Evolutionary conservation across 441 rosid genomes (phyloP).

Genomic region (Pelargonium cotyledonis): DNA sequence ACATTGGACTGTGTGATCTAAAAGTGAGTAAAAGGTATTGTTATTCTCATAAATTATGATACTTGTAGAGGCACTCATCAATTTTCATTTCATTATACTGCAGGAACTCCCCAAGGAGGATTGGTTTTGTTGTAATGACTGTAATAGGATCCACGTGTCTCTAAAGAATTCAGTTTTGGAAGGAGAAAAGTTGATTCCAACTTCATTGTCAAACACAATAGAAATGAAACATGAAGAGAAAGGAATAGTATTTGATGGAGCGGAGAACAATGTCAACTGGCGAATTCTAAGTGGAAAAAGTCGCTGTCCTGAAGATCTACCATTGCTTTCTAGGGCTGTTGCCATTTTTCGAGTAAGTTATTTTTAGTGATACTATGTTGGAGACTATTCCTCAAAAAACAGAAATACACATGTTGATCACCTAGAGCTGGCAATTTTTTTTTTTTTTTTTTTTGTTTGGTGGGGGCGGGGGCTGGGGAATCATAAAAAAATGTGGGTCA

Average conservation of each 20-base stretch:
- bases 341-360: constrained; percentile 81
- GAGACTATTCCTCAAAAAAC: neutral
- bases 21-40: constrained; percentile 45
- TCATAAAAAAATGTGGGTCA: too few species aligned
- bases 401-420: neutral
- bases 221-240: constrained; percentile 54
- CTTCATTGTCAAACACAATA: constrained; percentile 45
- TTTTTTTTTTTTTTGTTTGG: too few species aligned
- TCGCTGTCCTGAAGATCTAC: constrained; percentile 49
- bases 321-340: constrained; percentile 68
- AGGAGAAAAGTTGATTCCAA: constrained; percentile 52
- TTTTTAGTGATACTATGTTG: neutral
- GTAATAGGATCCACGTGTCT: constrained; percentile 53
- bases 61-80: constrained; percentile 17
- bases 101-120: constrained; percentile 81
- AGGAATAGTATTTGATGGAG: constrained; percentile 40
- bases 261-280: constrained; percentile 54
- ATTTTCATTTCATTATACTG: constrained; percentile 9
- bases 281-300: constrained; percentile 72
- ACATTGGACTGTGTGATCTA: constrained; percentile 60
- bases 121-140: constrained; percentile 87
- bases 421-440: neutral
- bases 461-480: too few species aligned
- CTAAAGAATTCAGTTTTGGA: constrained; percentile 51
- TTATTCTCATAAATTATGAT: constrained; percentile 14